Conservation (phyloP, 2,329 filamentous ascomycete species). For the Venturia asperata region DNA sequence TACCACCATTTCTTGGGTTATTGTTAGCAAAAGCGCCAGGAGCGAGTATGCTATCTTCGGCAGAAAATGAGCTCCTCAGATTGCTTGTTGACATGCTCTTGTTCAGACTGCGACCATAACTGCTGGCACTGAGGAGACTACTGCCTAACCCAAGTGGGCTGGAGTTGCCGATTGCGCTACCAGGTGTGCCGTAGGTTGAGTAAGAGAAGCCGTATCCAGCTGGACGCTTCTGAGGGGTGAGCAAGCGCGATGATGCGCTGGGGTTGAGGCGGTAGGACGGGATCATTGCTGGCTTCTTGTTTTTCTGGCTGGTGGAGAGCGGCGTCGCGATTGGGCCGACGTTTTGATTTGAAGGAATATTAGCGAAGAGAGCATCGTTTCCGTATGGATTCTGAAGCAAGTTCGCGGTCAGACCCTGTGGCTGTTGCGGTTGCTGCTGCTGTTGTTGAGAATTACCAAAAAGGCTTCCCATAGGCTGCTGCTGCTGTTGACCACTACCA, state of each 20-base stretch:
- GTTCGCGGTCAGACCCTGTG: constrained; percentile 61
- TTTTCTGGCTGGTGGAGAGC: constrained; percentile 66
- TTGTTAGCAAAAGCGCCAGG: constrained; percentile 72
- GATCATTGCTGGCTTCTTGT: constrained; percentile 70
- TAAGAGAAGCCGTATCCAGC: constrained; percentile 85
- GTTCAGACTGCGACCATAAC: constrained; percentile 62
- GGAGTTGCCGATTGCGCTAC: constrained; percentile 44
- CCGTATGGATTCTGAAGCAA: constrained; percentile 79
- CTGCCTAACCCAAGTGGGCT: constrained; percentile 62
- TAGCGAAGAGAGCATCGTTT: constrained; percentile 75
- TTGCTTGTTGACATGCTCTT: constrained; percentile 89
- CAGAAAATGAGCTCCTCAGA: constrained; percentile 70
- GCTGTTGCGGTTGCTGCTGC: constrained; percentile 41
- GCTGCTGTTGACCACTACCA: constrained; percentile 36
- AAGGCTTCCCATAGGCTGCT: constrained; percentile 37
- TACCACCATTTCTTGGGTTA: constrained; percentile 55
- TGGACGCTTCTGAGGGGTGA: constrained; percentile 69
- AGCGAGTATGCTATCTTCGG: constrained; percentile 77
- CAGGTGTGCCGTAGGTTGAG: constrained; percentile 81
- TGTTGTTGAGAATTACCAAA: constrained; percentile 47
- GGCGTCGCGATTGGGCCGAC: constrained; percentile 90
- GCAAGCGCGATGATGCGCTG: constrained; percentile 67
- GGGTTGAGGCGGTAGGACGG: constrained; percentile 85
- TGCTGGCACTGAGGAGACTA: constrained; percentile 58
- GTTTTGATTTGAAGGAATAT: constrained; percentile 60